Conservation (phyloP, 192 early-diverging fungal species). For the Coemansia sp. region DNA sequence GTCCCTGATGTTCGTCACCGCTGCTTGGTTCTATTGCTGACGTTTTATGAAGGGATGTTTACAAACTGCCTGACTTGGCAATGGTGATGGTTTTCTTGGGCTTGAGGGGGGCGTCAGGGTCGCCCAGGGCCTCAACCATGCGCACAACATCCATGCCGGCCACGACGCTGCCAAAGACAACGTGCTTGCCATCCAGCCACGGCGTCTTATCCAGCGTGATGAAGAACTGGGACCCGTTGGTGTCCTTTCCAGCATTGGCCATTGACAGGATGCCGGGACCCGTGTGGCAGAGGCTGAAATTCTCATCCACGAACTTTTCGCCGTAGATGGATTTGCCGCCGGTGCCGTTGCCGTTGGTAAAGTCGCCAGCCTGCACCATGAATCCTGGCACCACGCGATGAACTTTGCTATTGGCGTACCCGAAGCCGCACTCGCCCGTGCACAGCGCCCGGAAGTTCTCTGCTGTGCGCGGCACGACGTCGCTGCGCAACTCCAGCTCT, state of each 20-base stretch:
- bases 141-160: slow-evolving; percentile 85
- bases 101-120: slow-evolving; percentile 24
- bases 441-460: slow-evolving; percentile 44
- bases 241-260: slow-evolving; percentile 77
- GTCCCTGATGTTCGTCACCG: too few relatives aligned
- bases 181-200: slow-evolving; percentile 78
- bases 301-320: slow-evolving; percentile 75
- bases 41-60: too few relatives aligned
- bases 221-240: slow-evolving; percentile 88
- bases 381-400: slow-evolving; percentile 85
- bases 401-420: slow-evolving; percentile 71
- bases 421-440: slow-evolving; percentile 51
- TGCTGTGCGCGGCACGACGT: slow-evolving; percentile 37
- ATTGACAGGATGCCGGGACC: slow-evolving; percentile 72
- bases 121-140: slow-evolving; percentile 63
- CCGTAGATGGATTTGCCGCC: slow-evolving; percentile 84
- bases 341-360: slow-evolving; percentile 74
- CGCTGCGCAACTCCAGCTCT: slow-evolving; percentile 37
- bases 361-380: slow-evolving; percentile 91
- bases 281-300: slow-evolving; percentile 71
- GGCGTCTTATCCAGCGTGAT: slow-evolving; percentile 72
- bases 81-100: slow-evolving; percentile 35
- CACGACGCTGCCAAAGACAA: slow-evolving; percentile 76
- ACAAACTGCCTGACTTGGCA: slow-evolving; percentile 18
- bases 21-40: too few relatives aligned